These are phyloP conservation scores for Dianthus caryophyllus DNA, from an alignment of 148 eudicot species.

Conservation along the genomic window DNA sequence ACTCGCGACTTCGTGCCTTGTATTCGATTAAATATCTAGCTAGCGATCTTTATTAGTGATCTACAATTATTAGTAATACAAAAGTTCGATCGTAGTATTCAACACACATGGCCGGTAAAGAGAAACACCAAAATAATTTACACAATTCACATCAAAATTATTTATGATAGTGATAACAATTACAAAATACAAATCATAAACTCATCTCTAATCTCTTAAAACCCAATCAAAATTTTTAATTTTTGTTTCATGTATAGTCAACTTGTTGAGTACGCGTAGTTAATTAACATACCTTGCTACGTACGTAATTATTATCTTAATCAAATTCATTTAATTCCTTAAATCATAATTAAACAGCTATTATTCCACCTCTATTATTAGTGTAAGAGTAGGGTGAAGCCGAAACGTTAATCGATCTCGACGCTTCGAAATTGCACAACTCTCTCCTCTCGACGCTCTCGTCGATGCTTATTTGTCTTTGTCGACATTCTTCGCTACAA, in stretches of 20 bases:
- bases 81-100: no score
- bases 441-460: slow-evolving; percentile 60
- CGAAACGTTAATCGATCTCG: slow-evolving; percentile 36
- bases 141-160: slow-evolving; percentile 17
- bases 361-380: slow-evolving; percentile 37
- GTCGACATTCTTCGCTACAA: slow-evolving; percentile 77
- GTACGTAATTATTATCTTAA: slow-evolving; percentile 3
- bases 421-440: slow-evolving; percentile 39
- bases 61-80: no score
- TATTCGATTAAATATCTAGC: no score
- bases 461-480: slow-evolving; percentile 58
- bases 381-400: slow-evolving; percentile 22
- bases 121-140: not conserved
- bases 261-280: not conserved
- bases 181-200: slow-evolving; percentile 14
- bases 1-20: no score
- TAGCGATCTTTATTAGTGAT: no score
- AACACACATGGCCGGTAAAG: not conserved
- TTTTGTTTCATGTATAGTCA: not conserved
- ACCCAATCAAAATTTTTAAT: slow-evolving; percentile 4
- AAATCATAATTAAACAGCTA: slow-evolving; percentile 35
- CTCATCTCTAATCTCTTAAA: not conserved
- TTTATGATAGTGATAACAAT: slow-evolving; percentile 19
- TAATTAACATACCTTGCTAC: not conserved
- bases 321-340: slow-evolving; percentile 1